Base-by-base conservation (phyloP, 192 early-diverging fungal genomes). In the Podila epigama region DNA sequence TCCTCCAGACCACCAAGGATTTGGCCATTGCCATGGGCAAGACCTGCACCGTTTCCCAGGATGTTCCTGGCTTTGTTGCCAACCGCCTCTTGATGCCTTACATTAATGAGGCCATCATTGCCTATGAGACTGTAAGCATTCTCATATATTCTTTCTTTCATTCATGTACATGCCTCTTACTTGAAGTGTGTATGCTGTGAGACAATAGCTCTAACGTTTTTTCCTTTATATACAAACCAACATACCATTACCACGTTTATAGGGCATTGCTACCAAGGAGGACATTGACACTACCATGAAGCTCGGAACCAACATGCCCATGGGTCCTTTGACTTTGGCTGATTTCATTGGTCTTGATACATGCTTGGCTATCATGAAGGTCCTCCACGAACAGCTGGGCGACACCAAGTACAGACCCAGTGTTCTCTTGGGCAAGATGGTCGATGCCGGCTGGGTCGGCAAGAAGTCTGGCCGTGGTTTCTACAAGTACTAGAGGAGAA, bases 261-360 rank as follows among this genome's bases (percentile, higher is more conserved):
- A 95, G 89, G 91, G 92, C 8, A 93, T 95, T 80, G 95, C 93
- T 8, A 91, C 89, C 27, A 86, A 87, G 56, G 95, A 99, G 73
- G 94, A 99, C 77, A 99, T 99, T 80, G 97, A 99, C 72, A 93
- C 92, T 7, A 99, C 97, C 51, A 99, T 99, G 97, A 96, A 95
- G 80, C 83, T 99, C 20, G 97, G 97, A 44, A 93, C 94, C 28
- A 99, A 98, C 81, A 91, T 89, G 69, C 97, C 97, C 7, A 99
- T 99, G 97, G 97, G 97, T 29, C 97, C 97, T 22, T 87, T 99
- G 57, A 94, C 92, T 2, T 87, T 99, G 54, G 97, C 95, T 18
- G 97, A 99, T 80, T 97, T 98, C 79, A 99, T 99, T 79, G 97
- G 97, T 40, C 81, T 99, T 48, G 97, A 99, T 75, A 99, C 97